Base-by-base conservation (phyloP, 2,329 filamentous ascomycete genomes). In the Colletotrichum limetticola region DNA sequence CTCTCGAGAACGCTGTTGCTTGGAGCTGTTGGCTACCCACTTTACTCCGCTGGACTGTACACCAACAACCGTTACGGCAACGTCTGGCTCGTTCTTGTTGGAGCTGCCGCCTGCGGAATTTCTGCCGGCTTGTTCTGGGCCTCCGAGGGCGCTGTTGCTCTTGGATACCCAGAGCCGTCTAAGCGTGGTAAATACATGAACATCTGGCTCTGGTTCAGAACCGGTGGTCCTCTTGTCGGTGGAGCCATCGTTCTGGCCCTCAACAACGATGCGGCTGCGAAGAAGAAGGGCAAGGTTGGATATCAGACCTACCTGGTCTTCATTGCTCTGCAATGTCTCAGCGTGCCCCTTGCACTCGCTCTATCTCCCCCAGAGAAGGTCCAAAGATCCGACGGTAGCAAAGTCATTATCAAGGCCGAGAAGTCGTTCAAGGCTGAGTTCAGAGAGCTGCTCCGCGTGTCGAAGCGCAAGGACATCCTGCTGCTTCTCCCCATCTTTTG, bases 81-180 rank as follows among this genome's bases (percentile, higher is more conserved):
- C 61, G 84, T 82, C 16, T 89, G 86, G 87, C 83, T 88, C 35
- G 85, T 88, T 1, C 80, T 87, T 0, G 77, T 88, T 5, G 86
- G 86, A 22, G 84, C 86, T 4, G 86, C 83, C 1, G 79, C 83
- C 4, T 88, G 86, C 76, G 86, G 86, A 35, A 76, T 87, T 28
- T 85, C 83, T 1, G 86, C 86, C 0, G 86, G 85, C 1, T 78
- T 88, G 1, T 88, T 88, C 78, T 88, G 86, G 86, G 85, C 85
- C 0, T 82, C 82, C 9, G 86, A 88, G 76, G 86, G 85, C 14
- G 85, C 86, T 0, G 82, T 88, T 5, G 86, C 85, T 0, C 78
- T 87, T 12, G 86, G 85, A 0, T 88, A 88, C 59, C 85, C 86
- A 0, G 86, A 87, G 72, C 81, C 83, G 1, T 75, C 79, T 2